Evolutionary conservation across 202 grass and related monocot species (phyloP).

Genomic region (Cymbopogon flexuosus): DNA sequence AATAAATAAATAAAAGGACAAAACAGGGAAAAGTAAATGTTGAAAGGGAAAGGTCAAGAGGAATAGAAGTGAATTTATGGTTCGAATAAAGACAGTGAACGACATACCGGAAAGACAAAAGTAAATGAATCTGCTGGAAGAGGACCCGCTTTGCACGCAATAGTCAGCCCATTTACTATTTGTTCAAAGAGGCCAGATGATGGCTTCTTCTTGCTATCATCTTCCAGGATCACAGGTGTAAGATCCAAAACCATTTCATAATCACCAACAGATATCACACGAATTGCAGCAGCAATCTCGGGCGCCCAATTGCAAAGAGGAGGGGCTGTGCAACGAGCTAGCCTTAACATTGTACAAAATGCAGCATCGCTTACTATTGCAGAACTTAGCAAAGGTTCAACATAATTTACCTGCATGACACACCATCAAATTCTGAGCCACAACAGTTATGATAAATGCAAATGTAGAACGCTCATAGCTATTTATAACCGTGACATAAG

Average conservation of each 20-base stretch:
- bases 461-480: neutral
- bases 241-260: slow-evolving; percentile 59
- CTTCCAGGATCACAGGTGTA: slow-evolving; percentile 46
- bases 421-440: slow-evolving; percentile 21
- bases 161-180: slow-evolving; percentile 65
- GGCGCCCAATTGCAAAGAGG: slow-evolving; percentile 81
- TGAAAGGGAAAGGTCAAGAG: neutral
- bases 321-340: slow-evolving; percentile 80
- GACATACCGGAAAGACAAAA: slow-evolving; percentile 85
- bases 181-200: slow-evolving; percentile 70
- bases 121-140: slow-evolving; percentile 98
- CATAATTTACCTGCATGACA: slow-evolving; percentile 65
- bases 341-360: slow-evolving; percentile 72
- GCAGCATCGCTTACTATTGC: slow-evolving; percentile 78
- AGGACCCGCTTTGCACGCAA: slow-evolving; percentile 73
- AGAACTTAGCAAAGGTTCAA: slow-evolving; percentile 74
- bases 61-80: slow-evolving; percentile 8
- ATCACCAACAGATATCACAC: slow-evolving; percentile 60
- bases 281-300: slow-evolving; percentile 87
- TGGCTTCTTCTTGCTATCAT: slow-evolving; percentile 49
- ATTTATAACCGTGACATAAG: neutral
- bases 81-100: slow-evolving; percentile 2
- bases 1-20: neutral
- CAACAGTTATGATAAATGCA: slow-evolving; percentile 16
- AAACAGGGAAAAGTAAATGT: neutral